These are phyloP conservation scores for Thymus mandschuricus DNA, from an alignment of 257 asterid species.

Conservation along the genomic window DNA sequence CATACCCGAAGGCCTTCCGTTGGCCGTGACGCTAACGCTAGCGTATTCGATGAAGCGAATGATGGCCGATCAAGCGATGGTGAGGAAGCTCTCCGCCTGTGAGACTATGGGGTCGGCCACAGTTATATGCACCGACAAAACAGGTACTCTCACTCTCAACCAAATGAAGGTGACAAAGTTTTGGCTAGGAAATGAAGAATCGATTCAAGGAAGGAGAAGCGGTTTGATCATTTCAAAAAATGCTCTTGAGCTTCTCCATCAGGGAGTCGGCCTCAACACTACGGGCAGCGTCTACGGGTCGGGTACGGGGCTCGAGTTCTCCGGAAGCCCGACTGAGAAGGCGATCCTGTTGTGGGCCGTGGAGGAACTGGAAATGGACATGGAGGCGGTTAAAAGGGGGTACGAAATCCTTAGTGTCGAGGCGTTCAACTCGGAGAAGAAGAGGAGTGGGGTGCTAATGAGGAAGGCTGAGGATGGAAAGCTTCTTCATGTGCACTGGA, in stretches of 20 bases:
- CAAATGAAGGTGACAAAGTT: constrained; percentile 43
- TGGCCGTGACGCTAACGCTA: constrained; percentile 51
- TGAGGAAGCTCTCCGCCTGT: constrained; percentile 38
- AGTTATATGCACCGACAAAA: constrained; percentile 37
- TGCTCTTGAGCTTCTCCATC: constrained; percentile 33
- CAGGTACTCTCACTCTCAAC: constrained; percentile 45
- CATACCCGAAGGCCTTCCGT: constrained; percentile 50
- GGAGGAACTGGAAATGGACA: constrained; percentile 53
- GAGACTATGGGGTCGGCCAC: constrained; percentile 47
- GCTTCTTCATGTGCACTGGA: constrained; percentile 60
- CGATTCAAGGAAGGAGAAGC: constrained; percentile 9
- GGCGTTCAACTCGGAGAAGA: constrained; percentile 79
- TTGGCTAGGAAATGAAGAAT: constrained; percentile 34
- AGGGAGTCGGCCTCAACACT: constrained; percentile 43
- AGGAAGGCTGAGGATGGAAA: constrained; percentile 40
- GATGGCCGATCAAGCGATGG: constrained; percentile 54
- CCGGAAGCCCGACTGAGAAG: constrained; percentile 91
- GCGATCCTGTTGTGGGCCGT: constrained; percentile 84
- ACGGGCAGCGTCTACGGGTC: constrained; percentile 23
- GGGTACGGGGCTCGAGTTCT: constrained; percentile 41
- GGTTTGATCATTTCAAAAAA: neutral
- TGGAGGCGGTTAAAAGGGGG: constrained; percentile 45
- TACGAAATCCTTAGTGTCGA: constrained; percentile 51
- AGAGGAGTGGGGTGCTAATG: constrained; percentile 65
- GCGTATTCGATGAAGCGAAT: constrained; percentile 48